Evolutionary conservation across 129 eudicot species (phyloP), one percentile per base, ranked within the genome.

Genomic region (Calendula officinalis): DNA sequence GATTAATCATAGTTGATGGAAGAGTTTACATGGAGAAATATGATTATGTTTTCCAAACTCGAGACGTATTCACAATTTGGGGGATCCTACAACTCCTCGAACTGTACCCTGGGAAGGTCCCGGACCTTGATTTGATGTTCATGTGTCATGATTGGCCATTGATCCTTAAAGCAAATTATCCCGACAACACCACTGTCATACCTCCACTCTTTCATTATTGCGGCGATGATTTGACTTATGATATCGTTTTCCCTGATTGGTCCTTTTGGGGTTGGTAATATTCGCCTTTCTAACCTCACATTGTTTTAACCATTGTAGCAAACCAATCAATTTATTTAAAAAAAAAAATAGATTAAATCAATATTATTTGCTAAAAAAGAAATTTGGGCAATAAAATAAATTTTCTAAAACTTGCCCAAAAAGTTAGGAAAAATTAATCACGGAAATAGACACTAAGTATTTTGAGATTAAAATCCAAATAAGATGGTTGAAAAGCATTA

Each of bases 181-280:
- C 60, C 96, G 0, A 79, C 76, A n/a, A 95, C 97, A 8, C 95
- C 97, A 33, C 1, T 22, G 1, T 22, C 30, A 22, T 22, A 22
- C 30, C 30, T 22, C 84, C 95, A 1, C 33, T 90, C 75, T 90
- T 90, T 49, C 72, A 77, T 53, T 90, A 90, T 45, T 90, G 91
- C 50, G 86, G 91, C 0, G 89, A 90, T 79, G 56, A 42, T 35
- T 10, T 27, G 83, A 81, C 88, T 62, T 79, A 83, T 80, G 97
- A 90, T 69, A 90, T 90, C 59, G 89, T 90, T n/a, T 67, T 75
- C 48, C 97, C 97, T 0, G 97, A 89, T 77, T 89, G 97, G 97
- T 86, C 97, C 2, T 89, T 86, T 52, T 90, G 97, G 97, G 97
- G 97, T 38, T 90, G 95, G 97, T 90, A 56, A 56, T 56, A 16